Percentiles rank a stretch among this genome's conserved stretches.
Conservation (phyloP, 441 rosid genomes). For the Arabidopsis hybrid region DNA sequence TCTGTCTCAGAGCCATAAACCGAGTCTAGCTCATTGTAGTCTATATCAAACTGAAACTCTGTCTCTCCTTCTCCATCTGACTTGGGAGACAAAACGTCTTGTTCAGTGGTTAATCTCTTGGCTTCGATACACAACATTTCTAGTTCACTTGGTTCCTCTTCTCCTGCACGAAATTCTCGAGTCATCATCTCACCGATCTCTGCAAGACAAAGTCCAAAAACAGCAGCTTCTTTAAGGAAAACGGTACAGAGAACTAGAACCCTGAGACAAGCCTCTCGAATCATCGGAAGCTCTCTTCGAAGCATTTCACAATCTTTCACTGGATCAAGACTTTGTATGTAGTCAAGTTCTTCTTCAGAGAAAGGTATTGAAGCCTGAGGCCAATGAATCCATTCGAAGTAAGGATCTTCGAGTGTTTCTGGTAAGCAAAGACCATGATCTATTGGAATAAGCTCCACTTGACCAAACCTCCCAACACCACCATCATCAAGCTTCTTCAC, state of each 20-base stretch:
- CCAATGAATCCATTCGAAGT: constrained; percentile 76
- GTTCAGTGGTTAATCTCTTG: constrained; percentile 49
- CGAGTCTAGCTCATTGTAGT: constrained; percentile 56
- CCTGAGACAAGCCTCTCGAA: constrained; percentile 67
- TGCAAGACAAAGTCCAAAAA: constrained; percentile 60
- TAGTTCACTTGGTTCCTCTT: constrained; percentile 66
- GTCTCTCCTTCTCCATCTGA: constrained; percentile 47
- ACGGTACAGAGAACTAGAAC: constrained; percentile 60
- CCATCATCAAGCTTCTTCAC: constrained; percentile 58
- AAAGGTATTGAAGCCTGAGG: constrained; percentile 68
- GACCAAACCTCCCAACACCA: constrained; percentile 52
- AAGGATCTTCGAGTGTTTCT: constrained; percentile 66
- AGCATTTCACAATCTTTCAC: constrained; percentile 58
- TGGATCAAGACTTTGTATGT: constrained; percentile 56
- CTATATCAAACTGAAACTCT: constrained; percentile 59
- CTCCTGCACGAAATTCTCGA: constrained; percentile 53
- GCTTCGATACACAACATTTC: constrained; percentile 62
- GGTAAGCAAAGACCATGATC: constrained; percentile 73
- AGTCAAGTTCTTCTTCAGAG: constrained; percentile 62
- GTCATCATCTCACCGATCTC: constrained; percentile 81
- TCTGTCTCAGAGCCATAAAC: constrained; percentile 37
- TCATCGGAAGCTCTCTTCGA: constrained; percentile 61
- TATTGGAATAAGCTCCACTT: constrained; percentile 64
- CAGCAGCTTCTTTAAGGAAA: constrained; percentile 63
- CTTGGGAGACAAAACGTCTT: constrained; percentile 43